Conservation (phyloP, 2,329 filamentous ascomycete species). For the Aspergillus jensenii region DNA sequence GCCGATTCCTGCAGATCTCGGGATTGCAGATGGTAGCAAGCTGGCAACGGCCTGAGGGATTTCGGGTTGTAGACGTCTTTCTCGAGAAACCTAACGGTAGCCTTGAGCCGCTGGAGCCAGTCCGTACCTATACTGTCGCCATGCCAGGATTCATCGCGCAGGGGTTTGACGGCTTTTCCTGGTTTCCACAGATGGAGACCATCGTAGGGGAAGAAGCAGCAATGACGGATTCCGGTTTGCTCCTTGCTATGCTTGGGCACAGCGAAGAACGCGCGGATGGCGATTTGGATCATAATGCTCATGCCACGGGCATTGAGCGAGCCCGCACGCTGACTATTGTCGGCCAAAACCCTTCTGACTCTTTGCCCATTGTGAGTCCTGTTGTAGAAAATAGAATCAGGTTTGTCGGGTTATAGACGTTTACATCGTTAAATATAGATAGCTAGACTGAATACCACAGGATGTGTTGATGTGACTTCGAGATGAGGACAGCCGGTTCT, state of each 20-base stretch:
- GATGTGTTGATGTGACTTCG: neutral
- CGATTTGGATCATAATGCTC: neutral
- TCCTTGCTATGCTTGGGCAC: slow-evolving; percentile 15
- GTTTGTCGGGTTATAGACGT: neutral
- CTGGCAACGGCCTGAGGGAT: slow-evolving; percentile 15
- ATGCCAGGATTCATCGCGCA: slow-evolving; percentile 20
- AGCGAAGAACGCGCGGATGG: neutral
- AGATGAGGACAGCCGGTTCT: neutral
- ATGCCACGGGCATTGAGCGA: slow-evolving; percentile 8
- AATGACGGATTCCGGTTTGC: slow-evolving; percentile 24
- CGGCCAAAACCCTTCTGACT: slow-evolving; percentile 6
- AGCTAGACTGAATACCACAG: neutral
- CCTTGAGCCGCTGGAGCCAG: slow-evolving; percentile 3
- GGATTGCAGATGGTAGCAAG: slow-evolving; percentile 17
- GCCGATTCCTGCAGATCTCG: slow-evolving; percentile 25
- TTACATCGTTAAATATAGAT: neutral
- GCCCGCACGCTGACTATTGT: slow-evolving; percentile 7
- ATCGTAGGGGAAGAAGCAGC: slow-evolving; percentile 22
- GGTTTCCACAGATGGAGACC: slow-evolving; percentile 18
- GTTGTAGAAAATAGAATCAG: slow-evolving; percentile 12
- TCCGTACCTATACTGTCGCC: slow-evolving; percentile 11
- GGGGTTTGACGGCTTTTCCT: slow-evolving; percentile 25
- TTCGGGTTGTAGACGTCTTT: slow-evolving; percentile 9
- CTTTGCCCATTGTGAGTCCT: slow-evolving; percentile 15
- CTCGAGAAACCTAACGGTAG: slow-evolving; percentile 3